These are phyloP conservation scores for Fusarium nisikadoi DNA, from an alignment of 2,329 filamentous ascomycete species.

Conservation along the genomic window DNA sequence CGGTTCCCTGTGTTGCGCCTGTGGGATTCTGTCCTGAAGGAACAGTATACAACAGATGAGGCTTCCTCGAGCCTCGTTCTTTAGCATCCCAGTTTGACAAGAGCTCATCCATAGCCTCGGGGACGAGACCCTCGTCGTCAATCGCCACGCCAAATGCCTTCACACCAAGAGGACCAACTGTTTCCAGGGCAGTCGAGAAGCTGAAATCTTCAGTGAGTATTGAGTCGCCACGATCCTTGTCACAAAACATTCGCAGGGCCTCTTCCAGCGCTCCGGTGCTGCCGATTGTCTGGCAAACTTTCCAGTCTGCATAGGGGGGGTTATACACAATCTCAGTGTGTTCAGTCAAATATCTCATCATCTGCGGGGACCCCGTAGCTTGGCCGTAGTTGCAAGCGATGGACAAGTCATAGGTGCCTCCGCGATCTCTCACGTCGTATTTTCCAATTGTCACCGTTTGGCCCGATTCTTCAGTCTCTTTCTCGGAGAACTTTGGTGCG, in stretches of 20 bases:
- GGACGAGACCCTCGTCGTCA: constrained; percentile 65
- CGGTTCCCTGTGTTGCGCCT: constrained; percentile 78
- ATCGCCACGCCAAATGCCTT: constrained; percentile 62
- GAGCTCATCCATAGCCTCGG: constrained; percentile 62
- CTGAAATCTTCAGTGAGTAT: constrained; percentile 92
- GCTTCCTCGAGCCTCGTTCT: constrained; percentile 58
- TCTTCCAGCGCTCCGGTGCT: constrained; percentile 89
- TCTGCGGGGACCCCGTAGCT: constrained; percentile 83
- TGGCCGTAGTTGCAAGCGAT: constrained; percentile 95
- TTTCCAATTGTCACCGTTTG: constrained; percentile 77
- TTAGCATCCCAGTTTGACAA: constrained; percentile 61
- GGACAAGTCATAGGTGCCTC: constrained; percentile 74
- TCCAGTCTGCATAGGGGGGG: constrained; percentile 92
- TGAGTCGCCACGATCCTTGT: constrained; percentile 74
- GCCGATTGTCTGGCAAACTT: constrained; percentile 82
- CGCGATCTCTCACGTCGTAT: constrained; percentile 77
- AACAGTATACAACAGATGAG: constrained; percentile 68
- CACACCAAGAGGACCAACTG: constrained; percentile 64
- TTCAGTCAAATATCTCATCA: constrained; percentile 91
- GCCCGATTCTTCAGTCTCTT: constrained; percentile 70
- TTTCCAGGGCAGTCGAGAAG: constrained; percentile 78
- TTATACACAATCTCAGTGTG: constrained; percentile 92
- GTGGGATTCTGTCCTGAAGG: constrained; percentile 91
- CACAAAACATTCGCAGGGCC: constrained; percentile 82
- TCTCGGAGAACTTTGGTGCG: constrained; percentile 75